Base-by-base conservation (phyloP, 495 filamentous ascomycete genomes). In the Podospora appendiculata region DNA sequence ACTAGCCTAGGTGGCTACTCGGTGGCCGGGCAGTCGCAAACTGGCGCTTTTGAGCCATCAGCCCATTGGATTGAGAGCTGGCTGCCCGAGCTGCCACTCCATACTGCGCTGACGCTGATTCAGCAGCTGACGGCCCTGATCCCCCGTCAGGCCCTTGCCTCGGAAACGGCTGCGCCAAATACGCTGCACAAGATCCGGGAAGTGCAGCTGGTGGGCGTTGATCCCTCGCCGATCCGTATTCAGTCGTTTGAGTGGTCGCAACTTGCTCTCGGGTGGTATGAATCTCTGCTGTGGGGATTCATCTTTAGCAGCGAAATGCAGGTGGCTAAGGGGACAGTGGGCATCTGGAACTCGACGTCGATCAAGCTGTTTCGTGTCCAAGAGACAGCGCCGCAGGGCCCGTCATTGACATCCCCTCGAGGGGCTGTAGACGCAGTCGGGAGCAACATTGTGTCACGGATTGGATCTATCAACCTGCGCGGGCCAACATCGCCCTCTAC, bases 161-260 rank as follows among this genome's bases (percentile, higher is more conserved):
- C 64, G 9, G 74, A 74, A 10, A 45, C 51, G 9, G 52, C 69
- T 6, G 62, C 66, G 9, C 52, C 69, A 0, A 66, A 61, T 8
- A 66, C 67, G 4, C 54, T 76, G 11, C 63, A 62, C 49, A 60
- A 61, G 42, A 70, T 78, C 19, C 65, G 63, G 44, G 66, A 75
- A 13, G 61, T 70, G 17, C 66, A 73, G 45, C 52, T 81, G 6
- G 59, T 74, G 9, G 81, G 77, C 34, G 82, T 95, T 50, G 91
- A 96, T 19, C 82, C 88, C 9, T 82, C 85, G 2, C 78, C 88
- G 0, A 73, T 86, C 44, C 81, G 87, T 35, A 84, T 90, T 1
- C 93, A 96, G 60, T 85, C 88, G 47, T 98, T 98, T 66, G 89
- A 95, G 70, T 98, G 93, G 93, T 92, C 91, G 2, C 84, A 89